Conservation (phyloP, 306 rosid species). For the Quercus glauca region DNA sequence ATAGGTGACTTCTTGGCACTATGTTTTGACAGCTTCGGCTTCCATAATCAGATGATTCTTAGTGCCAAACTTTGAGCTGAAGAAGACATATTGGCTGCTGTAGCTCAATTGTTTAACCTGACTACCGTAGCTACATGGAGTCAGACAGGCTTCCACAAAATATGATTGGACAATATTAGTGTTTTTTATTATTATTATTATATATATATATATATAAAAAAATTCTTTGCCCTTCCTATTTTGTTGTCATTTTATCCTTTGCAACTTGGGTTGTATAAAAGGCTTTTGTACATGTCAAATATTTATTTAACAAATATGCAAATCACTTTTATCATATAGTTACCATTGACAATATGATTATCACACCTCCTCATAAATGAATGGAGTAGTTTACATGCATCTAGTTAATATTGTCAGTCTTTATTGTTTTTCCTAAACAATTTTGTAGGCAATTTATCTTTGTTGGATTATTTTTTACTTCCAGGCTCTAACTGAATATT, state of each 20-base stretch:
- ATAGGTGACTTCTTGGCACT: slow-evolving; percentile 21
- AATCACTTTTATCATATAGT: not conserved
- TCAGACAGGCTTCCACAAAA: slow-evolving; percentile 14
- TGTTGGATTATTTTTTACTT: too few species aligned
- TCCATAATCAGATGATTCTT: not conserved
- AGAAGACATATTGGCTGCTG: not conserved
- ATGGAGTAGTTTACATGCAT: not conserved
- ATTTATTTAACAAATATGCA: slow-evolving; percentile 1
- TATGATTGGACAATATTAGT: slow-evolving; percentile 16
- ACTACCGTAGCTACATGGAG: slow-evolving; percentile 3
- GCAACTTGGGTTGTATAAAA: slow-evolving; percentile 1
- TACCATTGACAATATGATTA: not conserved
- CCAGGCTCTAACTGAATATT: too few species aligned
- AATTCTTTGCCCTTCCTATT: slow-evolving; percentile 18
- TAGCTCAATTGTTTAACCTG: slow-evolving; percentile 23
- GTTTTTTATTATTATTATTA: not conserved
- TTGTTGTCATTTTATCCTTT: not conserved
- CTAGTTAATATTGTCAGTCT: not conserved
- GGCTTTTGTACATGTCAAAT: slow-evolving; percentile 19
- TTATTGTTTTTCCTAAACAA: not conserved
- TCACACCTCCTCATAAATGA: not conserved
- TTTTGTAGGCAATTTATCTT: too few species aligned
- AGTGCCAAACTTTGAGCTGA: not conserved
- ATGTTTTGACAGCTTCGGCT: not conserved
- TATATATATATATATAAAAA: not conserved